Evolutionary conservation across 2,329 filamentous ascomycete genomes (phyloP), one percentile per base, ranked within the genome.

Genomic region (Hymenoscyphus linearis): DNA sequence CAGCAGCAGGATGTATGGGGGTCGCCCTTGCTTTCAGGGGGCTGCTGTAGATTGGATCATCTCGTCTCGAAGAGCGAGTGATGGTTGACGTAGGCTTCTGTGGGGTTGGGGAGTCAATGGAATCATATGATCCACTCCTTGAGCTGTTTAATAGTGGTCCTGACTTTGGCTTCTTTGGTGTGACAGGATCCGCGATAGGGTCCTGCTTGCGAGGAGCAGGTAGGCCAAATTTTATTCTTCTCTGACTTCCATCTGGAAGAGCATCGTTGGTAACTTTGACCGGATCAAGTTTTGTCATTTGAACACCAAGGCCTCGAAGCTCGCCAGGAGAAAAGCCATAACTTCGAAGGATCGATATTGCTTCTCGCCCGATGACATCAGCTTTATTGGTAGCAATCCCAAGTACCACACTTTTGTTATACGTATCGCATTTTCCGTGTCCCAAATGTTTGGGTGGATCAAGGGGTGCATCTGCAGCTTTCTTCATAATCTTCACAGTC

Each of bases 391-490:
- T 98, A 3, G 93, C 86, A 16, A 97, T 85, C 0, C 93, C 93
- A 63, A 99, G 87, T 1, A 86, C 74, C 9, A 88, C 75, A 68
- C 91, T 96, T 74, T 96, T 98, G 78, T 91, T 98, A 78, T 93
- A 96, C 0, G 86, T 90, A 71, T 99, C 95, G 71, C 95, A 99
- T 75, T 92, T 93, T 1, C 95, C 95, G 74, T 98, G 95, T 0
- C 95, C 95, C 0, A 99, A 80, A 75, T 97, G 92, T 71, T 99
- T 99, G 0, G 88, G 86, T 1, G 95, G 91, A 72, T 98, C 93
- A 16, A 97, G 76, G 0, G 95, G 95, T 16, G 95, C 93, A 76
- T 96, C 90, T 25, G 86, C 79, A 16, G 93, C 85, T 64, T 93
- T 85, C 64, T 89, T 85, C 92, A 99, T 97, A 63, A 99, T 88